Conservation (phyloP, 129 eudicot species). For the Rutidosis leptorrhynchoides region DNA sequence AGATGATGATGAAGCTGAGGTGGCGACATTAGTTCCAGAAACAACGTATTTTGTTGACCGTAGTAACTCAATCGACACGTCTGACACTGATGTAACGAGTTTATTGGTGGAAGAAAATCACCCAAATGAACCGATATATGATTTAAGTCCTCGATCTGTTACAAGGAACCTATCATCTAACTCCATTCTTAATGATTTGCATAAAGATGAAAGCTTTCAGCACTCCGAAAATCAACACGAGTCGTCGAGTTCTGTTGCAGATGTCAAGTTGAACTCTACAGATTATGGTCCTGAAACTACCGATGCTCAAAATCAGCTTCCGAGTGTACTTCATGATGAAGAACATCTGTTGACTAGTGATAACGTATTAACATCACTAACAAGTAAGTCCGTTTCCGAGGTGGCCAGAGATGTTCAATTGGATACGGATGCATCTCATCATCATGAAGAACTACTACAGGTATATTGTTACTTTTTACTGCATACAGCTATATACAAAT, state of each 20-base stretch:
- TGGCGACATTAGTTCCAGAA: constrained; percentile 30
- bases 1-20: constrained; percentile 40
- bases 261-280: constrained; percentile 11
- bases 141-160: constrained; percentile 56
- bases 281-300: constrained; percentile 23
- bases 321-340: constrained; percentile 17
- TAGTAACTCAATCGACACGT: constrained; percentile 29
- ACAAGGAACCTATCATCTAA: constrained; percentile 42
- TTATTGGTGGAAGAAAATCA: constrained; percentile 36
- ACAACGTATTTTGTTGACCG: constrained; percentile 26
- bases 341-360: constrained; percentile 16
- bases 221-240: constrained; percentile 20
- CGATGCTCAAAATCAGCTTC: constrained; percentile 19
- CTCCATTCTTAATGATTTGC: constrained; percentile 38
- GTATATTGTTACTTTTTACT: constrained; percentile 26
- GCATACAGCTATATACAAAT: not conserved
- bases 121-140: constrained; percentile 66
- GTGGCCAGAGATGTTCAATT: constrained; percentile 24
- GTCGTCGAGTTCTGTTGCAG: constrained; percentile 20
- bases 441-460: constrained; percentile 34
- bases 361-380: constrained; percentile 14
- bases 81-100: constrained; percentile 29
- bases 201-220: constrained; percentile 31
- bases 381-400: constrained; percentile 17
- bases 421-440: constrained; percentile 30